Evolutionary conservation across 2,329 filamentous ascomycete species (phyloP).

Genomic region (Thielaviopsis populi): DNA sequence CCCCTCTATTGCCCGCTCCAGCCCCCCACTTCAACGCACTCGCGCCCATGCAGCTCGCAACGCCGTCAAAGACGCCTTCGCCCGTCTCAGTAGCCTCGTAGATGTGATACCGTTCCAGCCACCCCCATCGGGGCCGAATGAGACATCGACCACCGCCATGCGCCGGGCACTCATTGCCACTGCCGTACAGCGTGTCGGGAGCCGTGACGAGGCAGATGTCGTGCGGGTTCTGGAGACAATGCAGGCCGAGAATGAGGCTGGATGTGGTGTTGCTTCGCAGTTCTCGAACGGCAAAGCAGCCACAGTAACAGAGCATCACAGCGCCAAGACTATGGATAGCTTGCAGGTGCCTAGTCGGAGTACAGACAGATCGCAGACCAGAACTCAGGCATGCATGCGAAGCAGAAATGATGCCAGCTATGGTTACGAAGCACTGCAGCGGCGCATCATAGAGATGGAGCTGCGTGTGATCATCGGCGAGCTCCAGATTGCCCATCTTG

Average conservation of each 20-base stretch:
- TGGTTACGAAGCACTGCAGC: neutral
- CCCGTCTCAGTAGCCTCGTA: neutral
- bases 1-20: neutral
- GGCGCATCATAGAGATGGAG: conserved; percentile 7
- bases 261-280: neutral
- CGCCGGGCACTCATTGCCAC: neutral
- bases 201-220: neutral
- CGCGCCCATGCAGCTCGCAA: neutral
- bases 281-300: neutral
- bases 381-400: neutral
- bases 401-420: neutral
- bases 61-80: neutral
- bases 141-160: neutral
- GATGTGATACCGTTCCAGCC: neutral
- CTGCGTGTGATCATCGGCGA: conserved; percentile 1
- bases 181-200: neutral
- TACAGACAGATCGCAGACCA: neutral
- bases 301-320: neutral
- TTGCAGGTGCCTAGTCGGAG: neutral
- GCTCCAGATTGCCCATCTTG: neutral
- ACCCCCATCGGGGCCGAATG: neutral
- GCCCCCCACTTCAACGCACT: neutral
- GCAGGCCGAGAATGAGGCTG: neutral
- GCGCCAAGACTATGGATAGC: neutral
- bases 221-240: neutral